These are phyloP conservation scores for Melastoma candidum DNA, from an alignment of 441 rosid genomes.

Conservation along the genomic window DNA sequence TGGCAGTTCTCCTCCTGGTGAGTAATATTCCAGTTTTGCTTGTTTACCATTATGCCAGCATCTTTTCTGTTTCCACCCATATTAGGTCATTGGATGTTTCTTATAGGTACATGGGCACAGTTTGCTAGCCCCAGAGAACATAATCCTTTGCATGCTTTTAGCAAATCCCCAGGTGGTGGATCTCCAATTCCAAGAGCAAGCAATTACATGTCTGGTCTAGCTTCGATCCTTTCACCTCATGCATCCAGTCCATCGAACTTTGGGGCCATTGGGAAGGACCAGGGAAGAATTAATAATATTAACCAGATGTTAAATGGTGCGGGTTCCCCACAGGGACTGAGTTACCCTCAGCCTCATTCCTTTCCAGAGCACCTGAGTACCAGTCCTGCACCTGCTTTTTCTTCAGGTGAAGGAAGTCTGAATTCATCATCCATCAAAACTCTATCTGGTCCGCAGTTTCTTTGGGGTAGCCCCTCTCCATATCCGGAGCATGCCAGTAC, in stretches of 20 bases:
- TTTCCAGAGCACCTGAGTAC: constrained; percentile 49
- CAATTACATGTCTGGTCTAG: constrained; percentile 53
- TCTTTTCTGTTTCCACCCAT: not conserved
- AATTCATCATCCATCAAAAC: constrained; percentile 52
- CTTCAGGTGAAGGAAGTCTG: constrained; percentile 41
- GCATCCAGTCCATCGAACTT: constrained; percentile 43
- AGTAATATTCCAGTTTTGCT: constrained; percentile 11
- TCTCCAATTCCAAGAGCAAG: constrained; percentile 37
- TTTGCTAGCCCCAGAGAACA: constrained; percentile 58
- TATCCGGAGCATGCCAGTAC: constrained; percentile 44
- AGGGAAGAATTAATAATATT: constrained; percentile 35
- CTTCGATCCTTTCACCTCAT: constrained; percentile 60
- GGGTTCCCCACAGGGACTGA: constrained; percentile 31
- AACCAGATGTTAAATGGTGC: constrained; percentile 33
- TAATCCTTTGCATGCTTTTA: constrained; percentile 42
- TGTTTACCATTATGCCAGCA: not conserved
- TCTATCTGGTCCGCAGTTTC: constrained; percentile 67
- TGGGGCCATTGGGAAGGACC: constrained; percentile 66
- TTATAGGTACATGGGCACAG: constrained; percentile 67
- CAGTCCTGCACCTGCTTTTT: constrained; percentile 40
- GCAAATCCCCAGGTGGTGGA: constrained; percentile 49
- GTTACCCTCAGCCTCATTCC: constrained; percentile 45
- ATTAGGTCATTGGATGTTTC: constrained; percentile 3
- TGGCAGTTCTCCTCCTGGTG: constrained; percentile 80
- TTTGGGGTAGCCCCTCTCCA: constrained; percentile 78